Evolutionary conservation across 108 stramenopile species (phyloP), one percentile per base, ranked within the genome.

Genomic region (Nitzschia sp.): DNA sequence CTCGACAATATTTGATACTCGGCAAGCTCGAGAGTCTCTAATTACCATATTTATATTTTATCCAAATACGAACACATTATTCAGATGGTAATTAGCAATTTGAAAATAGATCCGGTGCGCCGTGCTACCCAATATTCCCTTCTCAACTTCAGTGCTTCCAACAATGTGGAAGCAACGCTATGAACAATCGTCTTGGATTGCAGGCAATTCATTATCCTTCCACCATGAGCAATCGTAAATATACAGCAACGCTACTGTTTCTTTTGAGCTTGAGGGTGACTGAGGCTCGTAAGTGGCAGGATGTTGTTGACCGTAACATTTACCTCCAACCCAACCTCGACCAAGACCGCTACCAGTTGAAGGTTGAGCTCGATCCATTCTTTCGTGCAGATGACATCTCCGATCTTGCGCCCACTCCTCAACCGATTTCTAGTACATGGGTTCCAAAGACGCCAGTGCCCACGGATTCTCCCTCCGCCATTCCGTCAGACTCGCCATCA

Each of bases 361-460:
- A 46, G 36, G 63, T 68, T 11, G 74, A 75, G 53, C 25, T 32
- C 24, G 67, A 68, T 55, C 74, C 74, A n/a, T 68, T 75, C 38
- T 60, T 59, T 19, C 15, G 28, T 18, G 26, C 71, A 3, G 70
- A 27, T 17, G 71, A 56, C 8, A 29, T 15, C 28, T 19, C 18
- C 19, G 27, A 30, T 11, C 18, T 31, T 3, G 64, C 6, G 1
- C 64, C 64, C 56, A 57, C 55, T 53, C 15, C 55, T 9, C 0
- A 25, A 57, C 31, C 49, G 19, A 15, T 32, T 46, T 17, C 30
- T 2, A 62, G 38, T 21, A 33, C 17, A 17, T 71, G 70, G 69
- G 48, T 46, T 0, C 13, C 36, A 1, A 21, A 17, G 3, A 63
- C 38, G 49, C 17, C 33, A n/a, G 34, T 33, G 0, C 59, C 66